These are phyloP conservation scores for Teratosphaeria epicoccoides DNA, from an alignment of 2,329 filamentous ascomycete species.

Conservation along the genomic window DNA sequence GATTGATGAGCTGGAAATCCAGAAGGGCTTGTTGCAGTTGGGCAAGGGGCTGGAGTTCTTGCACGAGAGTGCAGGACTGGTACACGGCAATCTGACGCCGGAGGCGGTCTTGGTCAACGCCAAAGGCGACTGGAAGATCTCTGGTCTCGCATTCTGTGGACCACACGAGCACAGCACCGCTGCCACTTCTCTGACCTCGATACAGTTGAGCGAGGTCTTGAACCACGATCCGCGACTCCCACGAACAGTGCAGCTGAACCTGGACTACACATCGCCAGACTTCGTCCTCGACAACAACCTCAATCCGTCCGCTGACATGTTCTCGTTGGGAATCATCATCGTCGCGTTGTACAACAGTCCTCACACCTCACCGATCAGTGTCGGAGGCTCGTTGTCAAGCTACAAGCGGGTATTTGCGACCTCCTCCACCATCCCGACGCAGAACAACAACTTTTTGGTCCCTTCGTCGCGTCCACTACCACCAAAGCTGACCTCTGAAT, in stretches of 20 bases:
- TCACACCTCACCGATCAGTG: conserved; percentile 74
- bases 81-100: conserved; percentile 89
- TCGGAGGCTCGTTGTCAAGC: conserved; percentile 65
- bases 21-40: conserved; percentile 88
- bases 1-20: conserved; percentile 93
- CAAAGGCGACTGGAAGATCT: conserved; percentile 98
- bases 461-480: conserved; percentile 54
- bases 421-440: conserved; percentile 65
- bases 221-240: conserved; percentile 80
- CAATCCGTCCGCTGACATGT: conserved; percentile 78
- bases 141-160: conserved; percentile 81
- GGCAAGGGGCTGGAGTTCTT: conserved; percentile 91
- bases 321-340: conserved; percentile 80
- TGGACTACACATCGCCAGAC: conserved; percentile 91
- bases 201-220: conserved; percentile 72
- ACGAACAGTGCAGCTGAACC: conserved; percentile 69
- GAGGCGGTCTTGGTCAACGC: conserved; percentile 89
- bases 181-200: conserved; percentile 60
- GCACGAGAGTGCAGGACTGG: conserved; percentile 85
- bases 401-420: conserved; percentile 79
- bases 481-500: conserved; percentile 60
- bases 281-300: conserved; percentile 87
- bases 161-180: conserved; percentile 61
- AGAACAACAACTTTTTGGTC: conserved; percentile 68
- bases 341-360: conserved; percentile 91